Conservation (phyloP, 2,329 filamentous ascomycete genomes). For the Exserohilum rostratum region DNA sequence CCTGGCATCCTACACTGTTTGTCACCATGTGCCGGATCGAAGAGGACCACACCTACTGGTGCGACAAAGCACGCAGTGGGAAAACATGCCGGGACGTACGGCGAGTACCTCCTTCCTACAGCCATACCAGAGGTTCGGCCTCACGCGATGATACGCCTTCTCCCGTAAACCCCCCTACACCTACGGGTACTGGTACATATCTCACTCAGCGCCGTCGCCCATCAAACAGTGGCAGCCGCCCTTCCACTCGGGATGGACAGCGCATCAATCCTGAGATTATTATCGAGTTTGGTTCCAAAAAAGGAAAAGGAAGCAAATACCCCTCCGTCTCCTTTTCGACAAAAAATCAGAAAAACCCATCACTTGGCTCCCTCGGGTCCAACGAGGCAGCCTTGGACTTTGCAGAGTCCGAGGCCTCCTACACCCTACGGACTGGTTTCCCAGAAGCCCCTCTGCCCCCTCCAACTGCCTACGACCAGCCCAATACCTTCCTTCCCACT, state of each 20-base stretch:
- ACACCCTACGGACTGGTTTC: slow-evolving; percentile 39
- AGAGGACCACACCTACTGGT: slow-evolving; percentile 30
- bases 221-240: slow-evolving; percentile 30
- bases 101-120: slow-evolving; percentile 33
- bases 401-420: slow-evolving; percentile 39
- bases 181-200: slow-evolving; percentile 31
- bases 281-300: slow-evolving; percentile 37
- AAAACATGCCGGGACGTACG: slow-evolving; percentile 35
- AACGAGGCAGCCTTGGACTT: slow-evolving; percentile 37
- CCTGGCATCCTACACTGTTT: background rate
- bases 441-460: slow-evolving; percentile 37
- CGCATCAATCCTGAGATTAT: slow-evolving; percentile 37
- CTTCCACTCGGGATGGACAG: slow-evolving; percentile 32
- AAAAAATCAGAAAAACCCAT: slow-evolving; percentile 34
- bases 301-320: slow-evolving; percentile 34
- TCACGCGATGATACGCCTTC: slow-evolving; percentile 37
- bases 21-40: slow-evolving; percentile 43
- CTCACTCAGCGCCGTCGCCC: slow-evolving; percentile 33
- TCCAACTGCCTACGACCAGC: slow-evolving; percentile 16
- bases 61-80: slow-evolving; percentile 30
- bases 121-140: slow-evolving; percentile 16
- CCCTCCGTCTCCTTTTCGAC: slow-evolving; percentile 22
- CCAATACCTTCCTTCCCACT: slow-evolving; percentile 28
- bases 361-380: slow-evolving; percentile 30
- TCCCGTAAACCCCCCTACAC: slow-evolving; percentile 42